Percentiles rank a stretch among this genome's conserved stretches.
phyloP scores from a whole-genome alignment of 148 eudicot species.

The Beta vulgaris region DNA sequence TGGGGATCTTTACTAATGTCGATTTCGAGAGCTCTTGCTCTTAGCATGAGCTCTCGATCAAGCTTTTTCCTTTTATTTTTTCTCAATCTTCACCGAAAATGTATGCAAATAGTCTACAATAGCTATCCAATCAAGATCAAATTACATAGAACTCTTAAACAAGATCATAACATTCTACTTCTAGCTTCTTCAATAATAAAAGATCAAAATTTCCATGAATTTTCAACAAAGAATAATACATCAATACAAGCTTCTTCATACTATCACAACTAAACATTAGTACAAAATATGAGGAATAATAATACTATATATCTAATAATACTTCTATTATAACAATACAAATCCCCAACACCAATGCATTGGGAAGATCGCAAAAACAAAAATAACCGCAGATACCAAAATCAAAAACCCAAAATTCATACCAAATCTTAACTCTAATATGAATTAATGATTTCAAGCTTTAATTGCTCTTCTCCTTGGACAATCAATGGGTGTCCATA shows the following conservation, averaged over 20 bases:
- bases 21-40: too few relatives aligned
- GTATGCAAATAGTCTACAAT: too few relatives aligned
- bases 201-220: neutral
- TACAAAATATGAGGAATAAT: neutral
- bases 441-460: neutral
- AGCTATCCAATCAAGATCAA: neutral
- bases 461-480: constrained; percentile 18
- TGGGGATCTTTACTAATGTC: too few relatives aligned
- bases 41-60: too few relatives aligned
- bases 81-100: too few relatives aligned
- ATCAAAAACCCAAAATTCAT: constrained; percentile 9
- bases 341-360: constrained; percentile 5
- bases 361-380: neutral
- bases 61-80: too few relatives aligned
- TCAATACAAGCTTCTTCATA: neutral
- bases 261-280: constrained; percentile 10
- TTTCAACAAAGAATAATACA: neutral
- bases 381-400: neutral
- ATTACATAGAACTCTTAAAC: neutral
- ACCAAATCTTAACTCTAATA: constrained; percentile 9
- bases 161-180: constrained; percentile 11
- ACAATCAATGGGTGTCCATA: constrained; percentile 3
- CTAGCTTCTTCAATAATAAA: neutral
- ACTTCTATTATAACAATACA: constrained; percentile 14
- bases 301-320: constrained; percentile 7